Conservation (phyloP, 1,284 basidiomycete species). For the Apiotrichum domesticum region DNA sequence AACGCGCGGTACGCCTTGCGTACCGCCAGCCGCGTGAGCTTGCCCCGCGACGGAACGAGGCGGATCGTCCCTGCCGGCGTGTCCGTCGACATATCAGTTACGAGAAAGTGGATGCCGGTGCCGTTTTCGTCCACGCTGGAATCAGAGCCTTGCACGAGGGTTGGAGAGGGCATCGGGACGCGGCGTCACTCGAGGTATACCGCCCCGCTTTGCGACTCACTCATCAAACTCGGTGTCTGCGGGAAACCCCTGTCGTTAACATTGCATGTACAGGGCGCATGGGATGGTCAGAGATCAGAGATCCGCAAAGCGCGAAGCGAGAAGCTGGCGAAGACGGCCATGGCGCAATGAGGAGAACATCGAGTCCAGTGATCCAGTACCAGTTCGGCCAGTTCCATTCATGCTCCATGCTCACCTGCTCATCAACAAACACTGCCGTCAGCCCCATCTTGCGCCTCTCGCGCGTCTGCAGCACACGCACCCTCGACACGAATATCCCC, state of each 20-base stretch:
- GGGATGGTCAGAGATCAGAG: background rate
- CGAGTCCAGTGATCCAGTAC: too few species aligned
- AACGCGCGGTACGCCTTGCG: conserved; percentile 30
- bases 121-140: conserved; percentile 8
- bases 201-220: conserved; percentile 15
- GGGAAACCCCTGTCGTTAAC: conserved; percentile 27
- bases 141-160: too few species aligned
- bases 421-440: conserved; percentile 39
- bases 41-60: conserved; percentile 32
- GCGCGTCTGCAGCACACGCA: conserved; percentile 14
- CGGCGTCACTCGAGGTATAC: too few species aligned
- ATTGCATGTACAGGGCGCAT: background rate
- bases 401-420: conserved; percentile 28
- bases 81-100: background rate
- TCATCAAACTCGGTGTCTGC: conserved; percentile 39
- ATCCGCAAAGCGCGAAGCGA: too few species aligned
- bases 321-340: too few species aligned
- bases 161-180: background rate
- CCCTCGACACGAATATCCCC: conserved; percentile 42
- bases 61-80: conserved; percentile 41
- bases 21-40: conserved; percentile 41
- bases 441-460: background rate
- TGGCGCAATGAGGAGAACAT: too few species aligned
- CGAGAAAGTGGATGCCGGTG: conserved; percentile 10
- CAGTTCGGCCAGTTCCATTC: too few species aligned